Evolutionary conservation across 352 stramenopile genomes (phyloP).

Genomic region (Pythium brachiatum): DNA sequence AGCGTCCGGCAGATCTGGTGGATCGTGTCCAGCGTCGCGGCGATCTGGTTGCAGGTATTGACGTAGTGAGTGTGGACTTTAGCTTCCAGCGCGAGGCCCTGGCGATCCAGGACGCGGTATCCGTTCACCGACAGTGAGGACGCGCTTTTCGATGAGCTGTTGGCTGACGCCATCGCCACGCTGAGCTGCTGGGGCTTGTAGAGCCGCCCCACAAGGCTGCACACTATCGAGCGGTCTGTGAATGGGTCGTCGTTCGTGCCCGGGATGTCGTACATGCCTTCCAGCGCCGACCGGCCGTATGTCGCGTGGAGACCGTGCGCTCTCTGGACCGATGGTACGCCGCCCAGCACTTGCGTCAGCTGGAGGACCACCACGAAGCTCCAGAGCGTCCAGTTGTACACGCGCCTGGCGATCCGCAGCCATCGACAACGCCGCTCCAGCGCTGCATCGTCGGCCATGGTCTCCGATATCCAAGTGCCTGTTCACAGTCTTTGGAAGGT

Average conservation of each 20-base stretch:
- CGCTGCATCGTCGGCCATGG: neutral
- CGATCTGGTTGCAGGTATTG: slow-evolving; percentile 20
- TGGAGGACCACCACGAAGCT: neutral
- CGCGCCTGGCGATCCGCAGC: neutral
- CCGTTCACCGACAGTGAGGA: neutral
- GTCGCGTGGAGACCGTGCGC: neutral
- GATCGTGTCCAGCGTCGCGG: slow-evolving; percentile 15
- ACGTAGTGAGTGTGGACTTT: slow-evolving; percentile 2
- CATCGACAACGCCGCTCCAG: neutral
- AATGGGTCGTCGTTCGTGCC: slow-evolving; percentile 49
- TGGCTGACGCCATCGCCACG: neutral
- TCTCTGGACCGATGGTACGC: slow-evolving; percentile 24
- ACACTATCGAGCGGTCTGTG: slow-evolving; percentile 46
- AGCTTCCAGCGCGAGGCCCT: neutral
- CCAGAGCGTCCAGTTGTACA: slow-evolving; percentile 13
- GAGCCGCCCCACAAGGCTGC: slow-evolving; percentile 32
- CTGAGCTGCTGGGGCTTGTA: slow-evolving; percentile 40
- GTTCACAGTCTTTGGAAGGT: no score
- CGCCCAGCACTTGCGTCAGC: slow-evolving; percentile 6
- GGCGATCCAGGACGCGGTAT: slow-evolving; percentile 19
- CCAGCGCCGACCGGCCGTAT: slow-evolving; percentile 20
- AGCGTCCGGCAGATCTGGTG: slow-evolving; percentile 9
- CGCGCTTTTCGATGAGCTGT: neutral
- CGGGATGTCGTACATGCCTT: slow-evolving; percentile 1
- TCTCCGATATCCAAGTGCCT: neutral